A percentile compares a stretch with the other conserved stretches of the same genome.
Evolutionary conservation across 225 moss, liverwort and hornwort species (phyloP).

Genomic region (Sphagnum contortum): DNA sequence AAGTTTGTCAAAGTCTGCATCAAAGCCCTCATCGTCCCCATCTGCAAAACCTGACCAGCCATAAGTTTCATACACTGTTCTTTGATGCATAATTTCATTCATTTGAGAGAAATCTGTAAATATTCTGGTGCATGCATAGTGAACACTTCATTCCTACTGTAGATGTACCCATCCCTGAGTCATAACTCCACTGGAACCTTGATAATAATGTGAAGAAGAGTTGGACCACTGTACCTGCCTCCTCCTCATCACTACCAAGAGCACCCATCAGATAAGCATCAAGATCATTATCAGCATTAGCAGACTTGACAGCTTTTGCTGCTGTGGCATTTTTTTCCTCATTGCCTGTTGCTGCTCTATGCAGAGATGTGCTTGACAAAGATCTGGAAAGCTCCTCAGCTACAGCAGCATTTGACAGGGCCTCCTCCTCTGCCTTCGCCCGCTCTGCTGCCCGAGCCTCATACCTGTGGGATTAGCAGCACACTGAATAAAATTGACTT

Average conservation of each 20-base stretch:
- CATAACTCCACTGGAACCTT: no score
- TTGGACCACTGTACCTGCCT: slow-evolving; percentile 24
- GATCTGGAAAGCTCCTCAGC: slow-evolving; percentile 35
- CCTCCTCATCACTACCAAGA: slow-evolving; percentile 82
- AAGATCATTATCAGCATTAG: slow-evolving; percentile 64
- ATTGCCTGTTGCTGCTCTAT: slow-evolving; percentile 12
- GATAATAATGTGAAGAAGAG: no score
- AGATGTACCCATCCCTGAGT: not conserved
- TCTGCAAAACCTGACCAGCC: slow-evolving; percentile 33
- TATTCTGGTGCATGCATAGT: not conserved
- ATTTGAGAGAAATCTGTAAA: no score
- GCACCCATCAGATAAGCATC: slow-evolving; percentile 82
- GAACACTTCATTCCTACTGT: not conserved
- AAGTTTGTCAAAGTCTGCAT: slow-evolving; percentile 88
- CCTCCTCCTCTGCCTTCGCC: slow-evolving; percentile 34
- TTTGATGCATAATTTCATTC: no score
- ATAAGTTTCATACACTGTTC: slow-evolving; percentile 1
- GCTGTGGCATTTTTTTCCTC: slow-evolving; percentile 24
- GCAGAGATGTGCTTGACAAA: slow-evolving; percentile 31
- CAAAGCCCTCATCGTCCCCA: slow-evolving; percentile 72
- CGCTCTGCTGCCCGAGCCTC: slow-evolving; percentile 57
- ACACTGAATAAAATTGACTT: not conserved
- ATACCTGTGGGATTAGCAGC: slow-evolving; percentile 24
- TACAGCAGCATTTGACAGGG: slow-evolving; percentile 18
- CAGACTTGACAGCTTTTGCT: slow-evolving; percentile 34